Evolutionary conservation across 176 grass and related monocot species (phyloP).

Genomic region (Echinochloa phyllopogon): DNA sequence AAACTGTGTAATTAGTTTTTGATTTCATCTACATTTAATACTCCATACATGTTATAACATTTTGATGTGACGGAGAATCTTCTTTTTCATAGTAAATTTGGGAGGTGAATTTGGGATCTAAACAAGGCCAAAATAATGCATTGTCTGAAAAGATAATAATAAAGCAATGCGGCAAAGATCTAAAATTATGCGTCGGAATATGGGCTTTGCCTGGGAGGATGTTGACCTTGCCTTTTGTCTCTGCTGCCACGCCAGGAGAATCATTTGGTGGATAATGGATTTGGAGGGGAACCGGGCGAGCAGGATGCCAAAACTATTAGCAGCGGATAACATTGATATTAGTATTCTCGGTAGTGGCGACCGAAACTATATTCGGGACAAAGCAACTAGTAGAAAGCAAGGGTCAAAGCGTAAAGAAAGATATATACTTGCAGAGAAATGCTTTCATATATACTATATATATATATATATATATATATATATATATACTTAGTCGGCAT

Average conservation of each 20-base stretch:
- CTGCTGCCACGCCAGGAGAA: slow-evolving; percentile 49
- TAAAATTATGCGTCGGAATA: slow-evolving; percentile 29
- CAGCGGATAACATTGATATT: slow-evolving; percentile 14
- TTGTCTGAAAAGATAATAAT: neutral
- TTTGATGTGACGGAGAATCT: too few relatives aligned
- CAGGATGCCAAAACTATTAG: neutral
- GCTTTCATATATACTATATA: neutral
- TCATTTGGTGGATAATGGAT: slow-evolving; percentile 46
- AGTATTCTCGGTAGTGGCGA: slow-evolving; percentile 35
- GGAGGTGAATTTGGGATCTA: too few relatives aligned
- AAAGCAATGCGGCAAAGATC: slow-evolving; percentile 15
- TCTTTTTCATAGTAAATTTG: too few relatives aligned
- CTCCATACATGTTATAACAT: too few relatives aligned
- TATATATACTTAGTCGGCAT: neutral
- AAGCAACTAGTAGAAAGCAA: slow-evolving; percentile 29
- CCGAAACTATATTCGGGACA: slow-evolving; percentile 17
- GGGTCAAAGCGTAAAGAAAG: neutral
- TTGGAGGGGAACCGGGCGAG: slow-evolving; percentile 27
- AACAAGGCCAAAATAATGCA: neutral
- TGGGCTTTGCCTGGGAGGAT: slow-evolving; percentile 16
- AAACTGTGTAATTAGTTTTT: too few relatives aligned
- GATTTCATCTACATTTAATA: too few relatives aligned
- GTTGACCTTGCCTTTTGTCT: slow-evolving; percentile 43
- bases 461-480: neutral
- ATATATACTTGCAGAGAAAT: neutral